Evolutionary conservation across 73 alveolate species (phyloP).

Genomic region (Symbiodinium pilosum): DNA sequence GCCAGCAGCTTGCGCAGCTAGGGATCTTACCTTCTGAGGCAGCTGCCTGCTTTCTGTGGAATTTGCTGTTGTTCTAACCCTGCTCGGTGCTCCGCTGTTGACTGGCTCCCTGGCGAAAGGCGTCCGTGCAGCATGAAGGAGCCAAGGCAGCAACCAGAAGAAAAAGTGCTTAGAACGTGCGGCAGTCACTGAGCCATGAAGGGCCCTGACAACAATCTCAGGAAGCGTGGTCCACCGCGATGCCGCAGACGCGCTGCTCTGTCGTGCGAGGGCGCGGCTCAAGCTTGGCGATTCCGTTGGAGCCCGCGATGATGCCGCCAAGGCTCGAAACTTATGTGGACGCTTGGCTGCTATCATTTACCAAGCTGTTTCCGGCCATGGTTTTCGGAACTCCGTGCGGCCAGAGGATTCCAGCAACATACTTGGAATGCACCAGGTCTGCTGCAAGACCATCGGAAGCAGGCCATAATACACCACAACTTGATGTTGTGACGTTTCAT

Average conservation of each 20-base stretch:
- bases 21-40: background rate
- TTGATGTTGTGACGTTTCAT: background rate
- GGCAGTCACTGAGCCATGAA: no score
- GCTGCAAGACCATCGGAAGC: background rate
- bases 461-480: no score
- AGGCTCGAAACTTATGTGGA: conserved; percentile 34
- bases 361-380: no score
- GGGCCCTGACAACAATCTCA: background rate
- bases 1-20: background rate
- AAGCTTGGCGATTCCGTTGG: background rate
- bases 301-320: conserved; percentile 46
- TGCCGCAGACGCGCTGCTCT: conserved; percentile 27
- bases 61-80: no score
- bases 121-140: background rate
- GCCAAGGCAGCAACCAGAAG: background rate
- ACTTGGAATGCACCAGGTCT: background rate
- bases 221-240: conserved; percentile 33
- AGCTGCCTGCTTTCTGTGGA: no score
- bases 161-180: no score
- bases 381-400: no score
- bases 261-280: conserved; percentile 76
- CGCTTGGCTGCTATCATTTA: background rate
- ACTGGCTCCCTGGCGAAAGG: no score
- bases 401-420: no score
- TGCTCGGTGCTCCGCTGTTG: no score